Conservation (phyloP, 106 monocot species). For the Apostasia shenzhenica region DNA sequence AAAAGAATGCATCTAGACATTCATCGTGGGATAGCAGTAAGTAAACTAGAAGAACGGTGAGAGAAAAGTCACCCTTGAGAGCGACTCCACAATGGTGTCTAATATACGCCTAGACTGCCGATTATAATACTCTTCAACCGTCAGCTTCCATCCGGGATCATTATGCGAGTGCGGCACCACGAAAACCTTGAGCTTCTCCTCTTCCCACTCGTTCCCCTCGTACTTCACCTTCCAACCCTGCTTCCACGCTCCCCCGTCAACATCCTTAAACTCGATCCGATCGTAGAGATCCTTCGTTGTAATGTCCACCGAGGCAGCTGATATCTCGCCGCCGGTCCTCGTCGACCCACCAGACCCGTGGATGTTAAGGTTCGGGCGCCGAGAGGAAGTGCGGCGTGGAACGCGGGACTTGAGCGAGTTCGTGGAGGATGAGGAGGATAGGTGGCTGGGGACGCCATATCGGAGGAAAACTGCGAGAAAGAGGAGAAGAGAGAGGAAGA, state of each 20-base stretch:
- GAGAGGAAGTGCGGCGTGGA: slow-evolving; percentile 23
- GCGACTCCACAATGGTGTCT: slow-evolving; percentile 80
- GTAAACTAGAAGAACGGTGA: neutral
- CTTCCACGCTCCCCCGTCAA: slow-evolving; percentile 92
- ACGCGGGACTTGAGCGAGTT: slow-evolving; percentile 5
- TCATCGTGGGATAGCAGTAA: neutral
- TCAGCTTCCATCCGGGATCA: slow-evolving; percentile 93
- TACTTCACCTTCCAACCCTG: slow-evolving; percentile 89
- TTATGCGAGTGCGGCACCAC: slow-evolving; percentile 98
- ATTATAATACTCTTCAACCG: slow-evolving; percentile 86
- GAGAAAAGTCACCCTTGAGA: slow-evolving; percentile 58
- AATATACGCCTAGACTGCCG: slow-evolving; percentile 75
- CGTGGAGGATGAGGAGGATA: slow-evolving; percentile 14
- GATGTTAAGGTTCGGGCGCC: slow-evolving; percentile 15
- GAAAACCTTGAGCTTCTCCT: slow-evolving; percentile 92
- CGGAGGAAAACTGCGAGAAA: slow-evolving; percentile 41
- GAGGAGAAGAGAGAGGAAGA: slow-evolving; percentile 51
- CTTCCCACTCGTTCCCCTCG: slow-evolving; percentile 66
- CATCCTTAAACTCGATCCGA: slow-evolving; percentile 69
- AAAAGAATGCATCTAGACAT: neutral
- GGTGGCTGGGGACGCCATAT: slow-evolving; percentile 36
- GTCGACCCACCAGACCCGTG: neutral
- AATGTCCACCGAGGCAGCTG: slow-evolving; percentile 59
- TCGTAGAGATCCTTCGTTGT: slow-evolving; percentile 95
- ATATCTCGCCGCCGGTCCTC: slow-evolving; percentile 8